Base-by-base conservation (phyloP, 192 early-diverging fungal species). In the Coemansia sp. region DNA sequence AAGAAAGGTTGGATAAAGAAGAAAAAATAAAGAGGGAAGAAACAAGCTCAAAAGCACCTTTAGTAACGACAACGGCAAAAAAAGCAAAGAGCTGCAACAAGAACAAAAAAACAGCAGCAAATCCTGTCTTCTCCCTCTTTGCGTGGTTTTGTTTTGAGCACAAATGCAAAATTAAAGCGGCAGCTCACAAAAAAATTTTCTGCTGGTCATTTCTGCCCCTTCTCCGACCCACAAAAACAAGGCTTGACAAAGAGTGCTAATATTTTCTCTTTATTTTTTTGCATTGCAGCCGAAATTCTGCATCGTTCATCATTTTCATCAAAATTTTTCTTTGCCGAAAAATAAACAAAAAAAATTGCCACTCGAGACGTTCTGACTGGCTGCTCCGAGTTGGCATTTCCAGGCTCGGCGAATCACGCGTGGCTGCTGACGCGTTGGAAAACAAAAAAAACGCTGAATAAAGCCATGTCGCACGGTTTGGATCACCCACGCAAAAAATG, bases 261-360 rank as follows among this genome's bases (percentile, higher is more conserved):
- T 14, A 3, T 45, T 45, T n/a, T n/a, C n/a, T n/a, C n/a, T n/a
- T n/a, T n/a, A n/a, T 45, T 45, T 45, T 45, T 45, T 11, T 45
- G 3, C 42, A 12, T 3, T 7, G 42, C 12, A 45, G 42, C 42
- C 42, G 42, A 45, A 11, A 2, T 45, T 45, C 42, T 45, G 42
- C 42, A 45, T 45, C 42, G 42, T 11, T 11, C 42, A 45, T 45
- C 42, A 45, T 7, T 45, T 7, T 45, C 36, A 45, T 45, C 42
- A 54, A 54, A 54, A 54, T 48, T 54, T 54, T 54, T 52, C 50
- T 54, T 54, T 25, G 7, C 4, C 28, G 29, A 54, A 54, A 25
- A 54, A 54, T 29, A 54, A 49, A 12, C 5, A n/a, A 16, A 17
- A 51, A 51, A 51, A 22, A 22, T 49, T 49, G 18, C 50, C 50